These are phyloP conservation scores for Chimonanthus praecox DNA, from an alignment of 164 flowering plant genomes.

Conservation along the genomic window DNA sequence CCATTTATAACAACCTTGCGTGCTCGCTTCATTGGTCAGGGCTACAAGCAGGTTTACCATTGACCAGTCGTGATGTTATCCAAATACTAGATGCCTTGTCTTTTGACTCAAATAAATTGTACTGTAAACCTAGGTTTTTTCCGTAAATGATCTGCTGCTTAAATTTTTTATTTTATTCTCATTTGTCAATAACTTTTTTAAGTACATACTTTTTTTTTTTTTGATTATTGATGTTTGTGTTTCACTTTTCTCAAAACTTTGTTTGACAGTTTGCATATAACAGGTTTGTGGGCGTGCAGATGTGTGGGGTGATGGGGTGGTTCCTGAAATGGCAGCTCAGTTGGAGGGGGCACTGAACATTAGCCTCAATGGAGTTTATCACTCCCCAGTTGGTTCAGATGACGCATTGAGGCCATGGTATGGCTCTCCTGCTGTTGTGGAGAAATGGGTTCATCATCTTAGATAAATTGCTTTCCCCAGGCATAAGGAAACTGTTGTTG, in stretches of 20 bases:
- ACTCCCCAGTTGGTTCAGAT: slow-evolving; percentile 90
- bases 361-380: slow-evolving; percentile 79
- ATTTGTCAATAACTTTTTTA: neutral
- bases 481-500: too few relatives aligned
- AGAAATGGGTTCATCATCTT: slow-evolving; percentile 75
- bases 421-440: slow-evolving; percentile 71
- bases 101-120: neutral
- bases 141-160: neutral
- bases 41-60: slow-evolving; percentile 76
- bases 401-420: slow-evolving; percentile 83
- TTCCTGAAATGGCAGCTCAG: slow-evolving; percentile 82
- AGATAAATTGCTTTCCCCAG: too few relatives aligned
- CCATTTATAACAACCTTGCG: slow-evolving; percentile 30
- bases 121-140: neutral
- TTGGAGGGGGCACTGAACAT: slow-evolving; percentile 78
- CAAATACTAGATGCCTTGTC: neutral
- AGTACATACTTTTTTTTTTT: neutral
- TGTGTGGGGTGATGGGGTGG: slow-evolving; percentile 95
- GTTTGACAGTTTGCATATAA: slow-evolving; percentile 1
- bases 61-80: neutral
- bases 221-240: slow-evolving; percentile 1
- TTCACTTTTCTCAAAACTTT: neutral
- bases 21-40: slow-evolving; percentile 83
- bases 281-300: slow-evolving; percentile 89
- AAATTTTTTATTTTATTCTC: neutral